Base-by-base conservation (phyloP, 2,329 filamentous ascomycete species). In the Fusarium armeniacum region DNA sequence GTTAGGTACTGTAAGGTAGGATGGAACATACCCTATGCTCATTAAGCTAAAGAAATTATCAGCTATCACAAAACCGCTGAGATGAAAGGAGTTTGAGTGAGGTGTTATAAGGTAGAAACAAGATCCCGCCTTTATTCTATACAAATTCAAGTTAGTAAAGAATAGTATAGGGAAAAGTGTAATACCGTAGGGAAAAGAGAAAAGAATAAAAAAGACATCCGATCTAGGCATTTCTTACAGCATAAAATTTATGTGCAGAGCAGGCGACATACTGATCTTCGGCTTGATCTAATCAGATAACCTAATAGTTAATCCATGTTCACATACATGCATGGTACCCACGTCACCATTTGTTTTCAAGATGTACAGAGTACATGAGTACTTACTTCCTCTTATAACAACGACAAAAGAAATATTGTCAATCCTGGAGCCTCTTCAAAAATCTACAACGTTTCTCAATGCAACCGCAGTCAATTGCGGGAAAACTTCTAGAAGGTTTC, bases 241-340 rank as follows among this genome's bases (percentile, higher is more conserved):
- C 16, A 36, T 20, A 15, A 13, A 18, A 16, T 28, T 24, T 18
- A 3, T 26, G 46, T 40, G 11, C 13, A 22, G 22, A 36, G 22
- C 28, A 24, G 20, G 22, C 49, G 18, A 20, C 24, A 36, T 43
- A 33, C 20, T 32, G 56, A 67, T 69, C 66, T 62, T 49, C 28
- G 32, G 46, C 40, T 12, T 43, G 50, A 57, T 62, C 66, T 70
- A 57, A 69, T 67, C 67, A 69, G 63, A 66, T 46, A 65, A 65
- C 43, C 32, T 60, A 45, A 67, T 40, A 40, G 36, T 40, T 40
- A n/a, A 40, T 52, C 47, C 33, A 43, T 46, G 36, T 40, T 24
- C 46, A 46, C n/a, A 18, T 20, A 33, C 35, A 46, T 46, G 26
- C 46, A 12, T 20, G 18, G 44, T 33, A 44, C 35, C 35, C 51